Base-by-base conservation (phyloP, 768 basidiomycete species). In the Mycena indigotica region DNA sequence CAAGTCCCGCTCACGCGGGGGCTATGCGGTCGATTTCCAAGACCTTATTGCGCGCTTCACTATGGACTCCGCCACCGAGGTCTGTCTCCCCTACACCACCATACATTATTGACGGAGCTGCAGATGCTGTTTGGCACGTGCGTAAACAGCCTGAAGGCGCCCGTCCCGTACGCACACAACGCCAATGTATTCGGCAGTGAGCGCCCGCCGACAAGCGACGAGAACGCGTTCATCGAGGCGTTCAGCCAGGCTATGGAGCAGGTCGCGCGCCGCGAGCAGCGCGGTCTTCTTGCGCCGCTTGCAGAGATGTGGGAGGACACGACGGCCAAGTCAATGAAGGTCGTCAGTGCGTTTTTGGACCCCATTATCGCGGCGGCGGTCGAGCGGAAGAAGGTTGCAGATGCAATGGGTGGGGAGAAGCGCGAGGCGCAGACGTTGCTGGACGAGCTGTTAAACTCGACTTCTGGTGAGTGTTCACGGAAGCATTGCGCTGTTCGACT, bases 1-100 rank as follows among this genome's bases (percentile, higher is more conserved):
- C 44, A 78, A 72, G 30, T 56, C 63, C 5, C 77, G 84, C 24
- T 69, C 82, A 1, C 63, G 67, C 8, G 71, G 75, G 30, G 84
- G 83, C 1, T 71, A 75, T 52, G 73, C 86, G 3, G 75, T 85
- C 26, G 82, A 87, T 61, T 78, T 86, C 56, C 85, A 85, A 69
- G 82, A 85, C 53, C 72, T 81, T 44, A 75, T 79, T 4, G 78
- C 77, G 0, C 78, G 84, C 1, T 87, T 85, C 67, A 86, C 85
- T 0, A 72, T 86, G 53, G 85, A 86, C 67, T 81, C 82, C 0
- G 84, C 83, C 1, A 80, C 84, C 0, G 82, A 84, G n/a, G n/a
- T n/a, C n/a, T n/a, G n/a, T n/a, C n/a, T n/a, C n/a, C n/a, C n/a
- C n/a, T n/a, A n/a, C n/a, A n/a, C n/a, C n/a, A n/a, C n/a, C n/a